Base-by-base conservation (phyloP, 2,329 filamentous ascomycete genomes). In the Colletotrichum sp. region DNA sequence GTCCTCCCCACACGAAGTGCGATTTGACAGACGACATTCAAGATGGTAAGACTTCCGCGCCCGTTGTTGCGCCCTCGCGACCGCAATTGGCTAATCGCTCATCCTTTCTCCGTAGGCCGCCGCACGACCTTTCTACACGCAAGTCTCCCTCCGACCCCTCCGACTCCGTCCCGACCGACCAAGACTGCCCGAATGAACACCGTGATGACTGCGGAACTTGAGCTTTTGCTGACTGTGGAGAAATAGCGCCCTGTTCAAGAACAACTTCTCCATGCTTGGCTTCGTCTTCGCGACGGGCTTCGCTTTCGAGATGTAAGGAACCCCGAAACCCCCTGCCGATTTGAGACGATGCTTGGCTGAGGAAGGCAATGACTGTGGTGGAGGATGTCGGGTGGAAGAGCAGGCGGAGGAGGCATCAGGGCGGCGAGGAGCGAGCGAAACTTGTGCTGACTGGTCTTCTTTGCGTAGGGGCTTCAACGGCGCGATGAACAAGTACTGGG, bases 261-360 rank as follows among this genome's bases (percentile, higher is more conserved):
- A 91, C 85, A 99, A 99, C 90, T 94, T 91, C 82, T 90, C 94
- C 85, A 98, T 98, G 92, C 90, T 99, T 82, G 93, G 92, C 80
- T 91, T 93, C 79, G 94, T 99, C 84, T 99, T 99, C 85, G 91
- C 89, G 80, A 91, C 92, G 80, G 96, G 96, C 80, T 99, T 99
- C 84, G 95, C 91, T 79, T 96, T 98, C 84, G 95, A 99, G 90
- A 91, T 99, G 97, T 99, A 92, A 84, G 95, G 63, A 36, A 72
- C 64, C 78, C 69, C 65, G 24, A 3, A 63, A 4, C 18, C 4
- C n/a, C 24, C 12, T 21, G n/a, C n/a, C n/a, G 43, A 13, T 52
- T 52, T 70, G 21, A 21, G 10, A n/a, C 66, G 24, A 21, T 16
- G 6, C 10, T 15, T 36, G 10, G 16, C n/a, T 4, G 30, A 39